Conservation (phyloP, 2,329 filamentous ascomycete species). For the Sphaerulina vaccinii region DNA sequence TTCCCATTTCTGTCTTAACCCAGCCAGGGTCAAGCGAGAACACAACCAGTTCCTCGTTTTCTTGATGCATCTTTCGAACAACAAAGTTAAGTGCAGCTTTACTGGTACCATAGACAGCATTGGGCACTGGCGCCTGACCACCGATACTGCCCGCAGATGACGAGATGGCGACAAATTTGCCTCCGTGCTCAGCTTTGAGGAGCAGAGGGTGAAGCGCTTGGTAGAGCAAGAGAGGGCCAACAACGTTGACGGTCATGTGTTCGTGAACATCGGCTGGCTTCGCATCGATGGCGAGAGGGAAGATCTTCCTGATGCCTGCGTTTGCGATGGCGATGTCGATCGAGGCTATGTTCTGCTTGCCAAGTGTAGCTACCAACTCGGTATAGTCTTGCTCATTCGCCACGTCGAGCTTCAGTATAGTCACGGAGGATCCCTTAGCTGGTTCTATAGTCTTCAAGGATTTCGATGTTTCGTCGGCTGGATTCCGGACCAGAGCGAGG, state of each 20-base stretch:
- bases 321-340: conserved; percentile 17
- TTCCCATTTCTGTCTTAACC: conserved; percentile 10
- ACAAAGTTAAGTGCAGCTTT: conserved; percentile 13
- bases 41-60: conserved; percentile 1
- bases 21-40: conserved; percentile 4
- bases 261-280: not conserved
- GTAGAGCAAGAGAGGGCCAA: conserved; percentile 12
- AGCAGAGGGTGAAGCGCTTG: conserved; percentile 4
- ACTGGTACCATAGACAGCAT: conserved; percentile 7
- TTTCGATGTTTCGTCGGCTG: conserved; percentile 1
- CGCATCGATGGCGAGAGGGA: not conserved
- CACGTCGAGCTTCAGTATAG: conserved; percentile 8
- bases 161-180: conserved; percentile 9
- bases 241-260: conserved; percentile 11
- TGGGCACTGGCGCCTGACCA: not conserved
- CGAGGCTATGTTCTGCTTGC: not conserved
- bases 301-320: conserved; percentile 3
- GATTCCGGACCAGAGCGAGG: conserved; percentile 14
- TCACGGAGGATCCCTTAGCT: not conserved
- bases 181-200: not conserved
- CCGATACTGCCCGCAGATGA: conserved; percentile 1
- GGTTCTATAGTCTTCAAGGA: conserved; percentile 3
- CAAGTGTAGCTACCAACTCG: not conserved
- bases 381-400: not conserved
- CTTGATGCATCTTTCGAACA: not conserved